Percentiles rank a stretch among this genome's conserved stretches.
These are phyloP conservation scores for Cinchona pubescens DNA, from an alignment of 257 asterid species.

Conservation along the genomic window DNA sequence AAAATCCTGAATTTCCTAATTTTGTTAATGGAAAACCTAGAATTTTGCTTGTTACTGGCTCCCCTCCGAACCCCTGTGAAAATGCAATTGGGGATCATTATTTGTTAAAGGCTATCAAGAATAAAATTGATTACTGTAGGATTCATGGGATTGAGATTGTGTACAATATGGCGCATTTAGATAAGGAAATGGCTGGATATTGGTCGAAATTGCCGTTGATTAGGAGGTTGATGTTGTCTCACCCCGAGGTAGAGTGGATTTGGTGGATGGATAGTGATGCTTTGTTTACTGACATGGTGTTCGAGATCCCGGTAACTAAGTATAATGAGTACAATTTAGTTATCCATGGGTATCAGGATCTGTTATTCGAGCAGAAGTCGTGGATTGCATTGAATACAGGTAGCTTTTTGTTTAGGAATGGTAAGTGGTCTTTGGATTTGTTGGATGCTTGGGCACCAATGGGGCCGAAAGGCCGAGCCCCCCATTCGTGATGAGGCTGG, in stretches of 20 bases:
- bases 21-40: slow-evolving; percentile 65
- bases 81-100: slow-evolving; percentile 94
- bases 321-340: slow-evolving; percentile 64
- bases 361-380: slow-evolving; percentile 73
- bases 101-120: slow-evolving; percentile 65
- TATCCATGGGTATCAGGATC: slow-evolving; percentile 76
- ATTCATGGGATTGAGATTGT: slow-evolving; percentile 92
- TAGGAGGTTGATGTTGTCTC: slow-evolving; percentile 80
- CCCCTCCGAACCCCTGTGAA: slow-evolving; percentile 79
- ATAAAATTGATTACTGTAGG: slow-evolving; percentile 91
- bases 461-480: slow-evolving; percentile 96
- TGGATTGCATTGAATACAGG: slow-evolving; percentile 93
- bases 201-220: slow-evolving; percentile 90
- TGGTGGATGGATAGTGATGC: slow-evolving; percentile 99
- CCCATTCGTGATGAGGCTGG: slow-evolving; percentile 84
- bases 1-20: slow-evolving; percentile 63
- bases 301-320: slow-evolving; percentile 65
- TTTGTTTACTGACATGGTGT: slow-evolving; percentile 77
- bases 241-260: slow-evolving; percentile 94
- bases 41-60: slow-evolving; percentile 77
- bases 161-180: slow-evolving; percentile 88
- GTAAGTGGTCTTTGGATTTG: slow-evolving; percentile 95
- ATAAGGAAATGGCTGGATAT: slow-evolving; percentile 79
- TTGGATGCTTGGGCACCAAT: slow-evolving; percentile 93
- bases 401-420: slow-evolving; percentile 73